These are phyloP conservation scores for Cercospora citrullina DNA, from an alignment of 2,329 filamentous ascomycete species.

Conservation along the genomic window DNA sequence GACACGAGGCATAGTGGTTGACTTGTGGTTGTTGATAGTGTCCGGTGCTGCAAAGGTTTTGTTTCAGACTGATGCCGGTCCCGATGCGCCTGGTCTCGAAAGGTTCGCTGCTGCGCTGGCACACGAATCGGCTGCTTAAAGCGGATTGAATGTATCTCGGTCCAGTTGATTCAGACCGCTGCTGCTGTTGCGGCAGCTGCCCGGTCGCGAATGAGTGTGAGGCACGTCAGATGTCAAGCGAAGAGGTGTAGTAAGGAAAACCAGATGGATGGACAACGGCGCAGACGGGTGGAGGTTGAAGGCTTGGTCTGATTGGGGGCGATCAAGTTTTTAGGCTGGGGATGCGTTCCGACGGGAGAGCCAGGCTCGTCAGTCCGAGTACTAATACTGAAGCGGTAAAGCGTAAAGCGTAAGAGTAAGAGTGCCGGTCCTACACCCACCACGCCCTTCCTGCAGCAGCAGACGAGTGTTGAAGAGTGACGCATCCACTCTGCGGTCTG, in stretches of 20 bases:
- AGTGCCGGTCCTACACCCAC: not conserved
- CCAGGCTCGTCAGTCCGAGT: no score
- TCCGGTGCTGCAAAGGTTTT: constrained; percentile 14
- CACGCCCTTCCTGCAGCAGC: not conserved
- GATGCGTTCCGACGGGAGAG: no score
- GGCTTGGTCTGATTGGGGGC: not conserved
- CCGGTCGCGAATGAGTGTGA: not conserved
- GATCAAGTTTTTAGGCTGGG: no score
- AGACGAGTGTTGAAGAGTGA: not conserved
- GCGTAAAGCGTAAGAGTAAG: no score
- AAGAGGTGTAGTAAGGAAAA: constrained; percentile 2
- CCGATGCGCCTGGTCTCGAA: constrained; percentile 24
- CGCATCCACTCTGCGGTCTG: not conserved
- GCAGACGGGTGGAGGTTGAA: not conserved
- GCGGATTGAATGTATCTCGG: not conserved
- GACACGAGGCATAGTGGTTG: constrained; percentile 28
- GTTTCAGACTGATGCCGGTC: constrained; percentile 25
- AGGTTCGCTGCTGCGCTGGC: constrained; percentile 24
- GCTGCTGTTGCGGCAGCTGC: not conserved
- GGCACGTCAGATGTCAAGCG: not conserved
- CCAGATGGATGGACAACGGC: not conserved
- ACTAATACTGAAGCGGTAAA: no score
- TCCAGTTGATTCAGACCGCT: not conserved
- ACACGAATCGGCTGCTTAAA: constrained; percentile 23
- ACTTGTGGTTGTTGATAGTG: constrained; percentile 18